A percentile compares a stretch with the other conserved stretches of the same genome.
These are phyloP conservation scores for Penicillium tannophilum DNA, from an alignment of 495 filamentous ascomycete genomes.

Conservation along the genomic window DNA sequence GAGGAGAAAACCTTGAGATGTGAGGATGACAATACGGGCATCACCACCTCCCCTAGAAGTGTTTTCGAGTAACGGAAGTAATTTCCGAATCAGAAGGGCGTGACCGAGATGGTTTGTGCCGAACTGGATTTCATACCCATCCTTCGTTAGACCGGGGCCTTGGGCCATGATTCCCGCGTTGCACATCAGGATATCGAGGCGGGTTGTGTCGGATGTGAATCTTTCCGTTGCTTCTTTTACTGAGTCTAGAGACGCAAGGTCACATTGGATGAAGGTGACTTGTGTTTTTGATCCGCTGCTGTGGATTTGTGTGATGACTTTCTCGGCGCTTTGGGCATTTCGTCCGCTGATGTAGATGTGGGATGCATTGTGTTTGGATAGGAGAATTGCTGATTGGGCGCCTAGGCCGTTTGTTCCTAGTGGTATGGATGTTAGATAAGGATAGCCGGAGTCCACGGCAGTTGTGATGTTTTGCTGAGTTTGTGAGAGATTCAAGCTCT, in stretches of 20 bases:
- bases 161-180: constrained; percentile 70
- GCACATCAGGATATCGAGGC: constrained; percentile 61
- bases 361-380: constrained; percentile 55
- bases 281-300: constrained; percentile 25
- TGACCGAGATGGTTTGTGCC: constrained; percentile 71
- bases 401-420: constrained; percentile 57
- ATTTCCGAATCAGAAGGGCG: constrained; percentile 58
- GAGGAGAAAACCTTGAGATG: constrained; percentile 36
- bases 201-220: constrained; percentile 30
- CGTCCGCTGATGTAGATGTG: constrained; percentile 63
- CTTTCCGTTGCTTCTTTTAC: constrained; percentile 38
- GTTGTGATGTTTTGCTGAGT: not conserved
- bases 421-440: not conserved
- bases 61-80: constrained; percentile 55
- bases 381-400: constrained; percentile 50
- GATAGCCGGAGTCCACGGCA: not conserved
- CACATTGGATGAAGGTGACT: constrained; percentile 44
- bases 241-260: constrained; percentile 50
- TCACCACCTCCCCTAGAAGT: constrained; percentile 36
- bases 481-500: constrained; percentile 8
- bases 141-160: constrained; percentile 46
- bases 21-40: constrained; percentile 45
- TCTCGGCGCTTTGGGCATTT: constrained; percentile 41
- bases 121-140: constrained; percentile 71
- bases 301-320: constrained; percentile 46